Evolutionary conservation across 768 basidiomycete species (phyloP).

Genomic region (Boletus coccyginus): DNA sequence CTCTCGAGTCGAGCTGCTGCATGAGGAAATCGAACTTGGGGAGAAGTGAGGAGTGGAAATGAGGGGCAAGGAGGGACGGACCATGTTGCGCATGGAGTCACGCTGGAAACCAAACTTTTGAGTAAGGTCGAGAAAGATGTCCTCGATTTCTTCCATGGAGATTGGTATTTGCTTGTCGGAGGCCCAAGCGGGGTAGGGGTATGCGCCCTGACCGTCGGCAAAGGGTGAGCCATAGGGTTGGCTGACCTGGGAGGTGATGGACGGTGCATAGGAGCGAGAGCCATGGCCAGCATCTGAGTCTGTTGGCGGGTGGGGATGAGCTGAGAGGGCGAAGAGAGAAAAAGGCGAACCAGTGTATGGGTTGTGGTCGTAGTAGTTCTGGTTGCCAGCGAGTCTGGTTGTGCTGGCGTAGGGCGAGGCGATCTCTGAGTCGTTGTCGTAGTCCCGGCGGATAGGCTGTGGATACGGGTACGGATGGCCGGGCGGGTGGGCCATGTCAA

Average conservation of each 20-base stretch:
- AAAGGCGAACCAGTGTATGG: conserved; percentile 19
- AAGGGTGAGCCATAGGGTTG: conserved; percentile 58
- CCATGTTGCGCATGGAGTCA: conserved; percentile 96
- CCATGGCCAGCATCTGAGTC: conserved; percentile 32
- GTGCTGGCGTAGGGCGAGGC: conserved; percentile 60
- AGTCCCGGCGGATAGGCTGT: conserved; percentile 36
- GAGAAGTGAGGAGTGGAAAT: conserved; percentile 8
- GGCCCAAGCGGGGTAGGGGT: conserved; percentile 95
- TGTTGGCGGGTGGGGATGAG: conserved; percentile 1
- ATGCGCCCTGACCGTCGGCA: conserved; percentile 50
- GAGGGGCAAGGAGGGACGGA: conserved; percentile 30
- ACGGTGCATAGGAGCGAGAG: conserved; percentile 50
- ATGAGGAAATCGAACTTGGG: conserved; percentile 92
- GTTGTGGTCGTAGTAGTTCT: conserved; percentile 33
- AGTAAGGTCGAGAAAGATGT: conserved; percentile 95
- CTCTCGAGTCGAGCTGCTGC: conserved; percentile 95
- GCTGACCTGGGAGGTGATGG: conserved; percentile 60
- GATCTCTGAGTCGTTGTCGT: conserved; percentile 48
- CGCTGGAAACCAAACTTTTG: conserved; percentile 99
- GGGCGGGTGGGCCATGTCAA: conserved; percentile 38
- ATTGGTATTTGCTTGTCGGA: conserved; percentile 92
- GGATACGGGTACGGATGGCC: conserved; percentile 33
- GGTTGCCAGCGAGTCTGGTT: conserved; percentile 49
- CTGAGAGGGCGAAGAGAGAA: neutral
- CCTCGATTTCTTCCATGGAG: conserved; percentile 97